Evolutionary conservation across 1,284 basidiomycete genomes (phyloP).

Genomic region (Farysia itapuensis): DNA sequence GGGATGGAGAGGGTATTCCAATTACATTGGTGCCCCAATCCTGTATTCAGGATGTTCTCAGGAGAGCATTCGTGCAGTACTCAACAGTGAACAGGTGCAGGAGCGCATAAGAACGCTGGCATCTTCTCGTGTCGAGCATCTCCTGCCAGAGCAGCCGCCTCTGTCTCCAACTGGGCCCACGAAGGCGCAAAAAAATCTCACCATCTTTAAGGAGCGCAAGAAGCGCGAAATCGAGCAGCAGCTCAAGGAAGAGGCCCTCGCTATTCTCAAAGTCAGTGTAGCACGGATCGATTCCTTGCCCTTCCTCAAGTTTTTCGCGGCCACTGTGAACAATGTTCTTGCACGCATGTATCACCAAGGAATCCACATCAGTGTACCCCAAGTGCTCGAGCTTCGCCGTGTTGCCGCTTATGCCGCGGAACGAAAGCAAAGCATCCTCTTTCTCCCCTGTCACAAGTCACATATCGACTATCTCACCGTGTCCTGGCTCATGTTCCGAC

Average conservation of each 20-base stretch:
- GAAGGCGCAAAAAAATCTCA: slow-evolving; percentile 30
- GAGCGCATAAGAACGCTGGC: slow-evolving; percentile 44
- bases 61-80: slow-evolving; percentile 40
- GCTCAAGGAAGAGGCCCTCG: slow-evolving; percentile 41
- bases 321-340: slow-evolving; percentile 58
- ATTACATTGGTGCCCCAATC: slow-evolving; percentile 54
- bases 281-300: slow-evolving; percentile 47
- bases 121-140: slow-evolving; percentile 29
- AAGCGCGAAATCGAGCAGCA: slow-evolving; percentile 47
- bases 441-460: slow-evolving; percentile 61
- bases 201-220: slow-evolving; percentile 41
- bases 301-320: slow-evolving; percentile 45
- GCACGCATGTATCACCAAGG: slow-evolving; percentile 59
- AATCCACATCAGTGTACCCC: slow-evolving; percentile 52
- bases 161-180: slow-evolving; percentile 17
- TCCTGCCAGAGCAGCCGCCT: slow-evolving; percentile 22
- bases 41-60: slow-evolving; percentile 44
- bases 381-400: slow-evolving; percentile 51
- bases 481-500: slow-evolving; percentile 57
- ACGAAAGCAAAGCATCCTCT: slow-evolving; percentile 58
- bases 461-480: slow-evolving; percentile 59
- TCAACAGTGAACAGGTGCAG: slow-evolving; percentile 47
- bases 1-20: slow-evolving; percentile 52
- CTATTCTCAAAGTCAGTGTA: slow-evolving; percentile 38
- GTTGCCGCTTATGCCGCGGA: slow-evolving; percentile 55